A percentile compares a stretch with the other conserved stretches of the same genome.
These are phyloP conservation scores for Zoysia matrella DNA, from an alignment of 202 grass and related monocot species.

Conservation along the genomic window DNA sequence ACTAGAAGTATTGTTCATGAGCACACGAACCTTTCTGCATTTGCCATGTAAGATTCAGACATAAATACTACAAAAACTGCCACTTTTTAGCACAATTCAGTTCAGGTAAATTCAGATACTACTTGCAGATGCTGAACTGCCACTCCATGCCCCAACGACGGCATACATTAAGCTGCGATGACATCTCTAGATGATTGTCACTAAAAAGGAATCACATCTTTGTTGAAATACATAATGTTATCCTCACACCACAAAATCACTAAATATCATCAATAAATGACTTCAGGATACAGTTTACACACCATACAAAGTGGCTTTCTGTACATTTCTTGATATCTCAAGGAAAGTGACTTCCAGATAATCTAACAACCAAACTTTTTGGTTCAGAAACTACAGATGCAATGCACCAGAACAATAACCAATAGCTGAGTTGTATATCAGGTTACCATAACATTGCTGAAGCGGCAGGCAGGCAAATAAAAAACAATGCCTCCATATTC, in stretches of 20 bases:
- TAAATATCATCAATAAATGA: not conserved
- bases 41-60: not conserved
- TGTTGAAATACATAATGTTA: not conserved
- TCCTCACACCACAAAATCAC: not conserved
- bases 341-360: not conserved
- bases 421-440: slow-evolving; percentile 19
- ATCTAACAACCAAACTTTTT: not conserved
- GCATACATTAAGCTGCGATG: too few relatives aligned
- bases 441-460: slow-evolving; percentile 24
- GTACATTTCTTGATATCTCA: slow-evolving; percentile 26
- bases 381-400: not conserved
- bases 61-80: too few relatives aligned
- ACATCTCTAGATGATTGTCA: not conserved
- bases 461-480: slow-evolving; percentile 60
- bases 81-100: not conserved
- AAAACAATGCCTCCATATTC: slow-evolving; percentile 52
- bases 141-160: not conserved
- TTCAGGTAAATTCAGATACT: not conserved
- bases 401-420: slow-evolving; percentile 20
- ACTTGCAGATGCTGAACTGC: not conserved
- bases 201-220: not conserved
- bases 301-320: not conserved
- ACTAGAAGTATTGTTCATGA: too few relatives aligned
- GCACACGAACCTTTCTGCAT: not conserved
- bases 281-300: not conserved